Evolutionary conservation across 352 stramenopile genomes (phyloP).

Genomic region (Pythium phragmitis): DNA sequence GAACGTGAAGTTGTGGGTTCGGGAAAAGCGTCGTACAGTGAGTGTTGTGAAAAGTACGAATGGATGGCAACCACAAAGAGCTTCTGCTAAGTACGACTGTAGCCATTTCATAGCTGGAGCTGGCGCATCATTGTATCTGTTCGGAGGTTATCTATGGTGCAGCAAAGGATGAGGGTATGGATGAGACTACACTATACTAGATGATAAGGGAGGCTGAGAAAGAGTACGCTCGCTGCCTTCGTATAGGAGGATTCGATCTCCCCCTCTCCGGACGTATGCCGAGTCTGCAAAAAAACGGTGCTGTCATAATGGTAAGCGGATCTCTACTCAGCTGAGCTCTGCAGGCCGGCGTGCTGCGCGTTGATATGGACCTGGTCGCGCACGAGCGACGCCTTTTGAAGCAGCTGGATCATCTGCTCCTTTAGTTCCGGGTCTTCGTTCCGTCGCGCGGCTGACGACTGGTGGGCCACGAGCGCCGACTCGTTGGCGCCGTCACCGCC

Average conservation of each 20-base stretch:
- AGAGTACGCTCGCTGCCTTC: too few species aligned
- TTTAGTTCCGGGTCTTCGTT: conserved; percentile 77
- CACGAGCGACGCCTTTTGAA: conserved; percentile 81
- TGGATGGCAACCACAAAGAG: too few species aligned
- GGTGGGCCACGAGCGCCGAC: conserved; percentile 43
- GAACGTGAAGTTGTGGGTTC: conserved; percentile 1
- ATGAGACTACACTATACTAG: neutral
- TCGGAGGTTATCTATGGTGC: neutral
- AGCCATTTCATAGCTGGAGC: neutral
- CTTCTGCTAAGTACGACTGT: conserved; percentile 3
- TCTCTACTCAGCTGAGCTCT: conserved; percentile 70
- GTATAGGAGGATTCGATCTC: too few species aligned
- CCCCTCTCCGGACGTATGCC: too few species aligned
- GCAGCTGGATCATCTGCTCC: conserved; percentile 85
- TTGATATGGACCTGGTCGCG: conserved; percentile 72
- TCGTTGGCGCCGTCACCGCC: conserved; percentile 34
- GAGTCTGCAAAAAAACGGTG: neutral
- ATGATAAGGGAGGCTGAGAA: too few species aligned
- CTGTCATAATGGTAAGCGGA: neutral
- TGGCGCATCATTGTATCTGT: too few species aligned
- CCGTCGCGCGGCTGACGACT: conserved; percentile 23
- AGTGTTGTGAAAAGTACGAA: neutral
- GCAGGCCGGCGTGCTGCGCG: conserved; percentile 56
- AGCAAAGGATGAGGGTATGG: neutral
- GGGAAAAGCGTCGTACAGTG: neutral